Percentiles rank a stretch among this genome's conserved stretches.
Conservation (phyloP, 345 rosid species). For the Crucihimalaya himalaica region DNA sequence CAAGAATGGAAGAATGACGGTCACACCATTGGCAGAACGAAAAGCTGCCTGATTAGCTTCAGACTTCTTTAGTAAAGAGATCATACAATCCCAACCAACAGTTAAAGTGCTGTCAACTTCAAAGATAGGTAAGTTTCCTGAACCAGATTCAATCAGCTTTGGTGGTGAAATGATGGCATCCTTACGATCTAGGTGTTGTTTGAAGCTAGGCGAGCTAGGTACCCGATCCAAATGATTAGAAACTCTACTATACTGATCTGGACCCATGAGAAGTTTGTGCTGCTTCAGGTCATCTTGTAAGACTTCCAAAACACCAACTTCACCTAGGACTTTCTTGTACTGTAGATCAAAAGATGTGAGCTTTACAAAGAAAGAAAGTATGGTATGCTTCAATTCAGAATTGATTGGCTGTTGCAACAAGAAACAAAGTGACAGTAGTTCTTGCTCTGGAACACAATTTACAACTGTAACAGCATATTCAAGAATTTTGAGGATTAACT, state of each 20-base stretch:
- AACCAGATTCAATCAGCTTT: slow-evolving; percentile 72
- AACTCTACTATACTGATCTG: slow-evolving; percentile 50
- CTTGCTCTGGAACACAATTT: slow-evolving; percentile 98
- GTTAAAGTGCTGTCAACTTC: slow-evolving; percentile 72
- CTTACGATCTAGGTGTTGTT: slow-evolving; percentile 73
- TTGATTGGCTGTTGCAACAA: slow-evolving; percentile 87
- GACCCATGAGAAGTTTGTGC: slow-evolving; percentile 76
- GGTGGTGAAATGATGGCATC: slow-evolving; percentile 88
- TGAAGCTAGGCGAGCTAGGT: slow-evolving; percentile 76
- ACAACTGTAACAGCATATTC: slow-evolving; percentile 97
- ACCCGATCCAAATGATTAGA: slow-evolving; percentile 54
- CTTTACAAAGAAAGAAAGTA: slow-evolving; percentile 90
- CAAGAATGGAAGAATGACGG: slow-evolving; percentile 75
- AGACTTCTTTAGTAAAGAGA: slow-evolving; percentile 82
- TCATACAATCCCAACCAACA: slow-evolving; percentile 94
- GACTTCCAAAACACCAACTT: slow-evolving; percentile 91
- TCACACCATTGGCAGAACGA: slow-evolving; percentile 79
- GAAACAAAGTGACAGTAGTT: slow-evolving; percentile 91
- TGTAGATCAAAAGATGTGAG: slow-evolving; percentile 92
- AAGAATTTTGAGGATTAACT: slow-evolving; percentile 89
- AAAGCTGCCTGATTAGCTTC: slow-evolving; percentile 79
- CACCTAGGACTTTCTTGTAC: slow-evolving; percentile 90
- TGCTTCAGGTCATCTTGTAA: slow-evolving; percentile 87
- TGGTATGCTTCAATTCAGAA: slow-evolving; percentile 78
- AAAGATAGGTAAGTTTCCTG: slow-evolving; percentile 71